A percentile compares a stretch with the other conserved stretches of the same genome.
Conservation (phyloP, 352 stramenopile genomes). For the Phytophthora cryptogea region DNA sequence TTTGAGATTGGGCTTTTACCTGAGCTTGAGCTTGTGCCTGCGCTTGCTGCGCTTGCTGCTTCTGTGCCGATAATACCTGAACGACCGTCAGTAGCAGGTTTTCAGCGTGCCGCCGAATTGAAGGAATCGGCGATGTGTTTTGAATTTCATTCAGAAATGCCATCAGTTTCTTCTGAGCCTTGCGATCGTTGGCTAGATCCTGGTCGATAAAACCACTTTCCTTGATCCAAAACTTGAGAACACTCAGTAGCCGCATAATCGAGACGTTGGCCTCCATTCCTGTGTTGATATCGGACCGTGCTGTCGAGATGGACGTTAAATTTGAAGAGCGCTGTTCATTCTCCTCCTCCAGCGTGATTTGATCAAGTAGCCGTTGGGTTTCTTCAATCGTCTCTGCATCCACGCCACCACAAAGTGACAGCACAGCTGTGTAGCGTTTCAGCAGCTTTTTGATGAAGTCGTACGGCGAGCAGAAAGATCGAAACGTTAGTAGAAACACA, state of each 20-base stretch:
- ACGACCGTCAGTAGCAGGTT: constrained; percentile 66
- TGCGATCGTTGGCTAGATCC: constrained; percentile 67
- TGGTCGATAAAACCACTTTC: constrained; percentile 85
- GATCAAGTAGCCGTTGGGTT: constrained; percentile 65
- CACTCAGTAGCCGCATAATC: constrained; percentile 86
- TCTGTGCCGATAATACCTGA: constrained; percentile 61
- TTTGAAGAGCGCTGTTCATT: constrained; percentile 52
- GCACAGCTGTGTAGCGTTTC: constrained; percentile 82
- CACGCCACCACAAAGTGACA: constrained; percentile 56
- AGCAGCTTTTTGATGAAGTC: constrained; percentile 90
- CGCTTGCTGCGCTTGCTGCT: constrained; percentile 43
- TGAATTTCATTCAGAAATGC: constrained; percentile 78
- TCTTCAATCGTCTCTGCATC: constrained; percentile 59
- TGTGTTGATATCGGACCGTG: constrained; percentile 79
- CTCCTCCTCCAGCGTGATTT: constrained; percentile 72
- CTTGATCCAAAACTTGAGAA: constrained; percentile 91
- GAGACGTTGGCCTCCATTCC: constrained; percentile 83
- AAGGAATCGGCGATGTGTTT: constrained; percentile 70
- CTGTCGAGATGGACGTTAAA: constrained; percentile 68
- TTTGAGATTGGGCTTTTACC: constrained; percentile 27
- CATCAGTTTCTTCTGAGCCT: constrained; percentile 77
- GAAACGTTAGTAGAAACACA: constrained; percentile 84
- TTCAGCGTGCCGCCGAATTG: constrained; percentile 77
- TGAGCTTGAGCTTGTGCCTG: constrained; percentile 20
- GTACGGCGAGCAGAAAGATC: constrained; percentile 81